Evolutionary conservation across 192 early-diverging fungal species (phyloP).

Genomic region (Linnemannia elongata): DNA sequence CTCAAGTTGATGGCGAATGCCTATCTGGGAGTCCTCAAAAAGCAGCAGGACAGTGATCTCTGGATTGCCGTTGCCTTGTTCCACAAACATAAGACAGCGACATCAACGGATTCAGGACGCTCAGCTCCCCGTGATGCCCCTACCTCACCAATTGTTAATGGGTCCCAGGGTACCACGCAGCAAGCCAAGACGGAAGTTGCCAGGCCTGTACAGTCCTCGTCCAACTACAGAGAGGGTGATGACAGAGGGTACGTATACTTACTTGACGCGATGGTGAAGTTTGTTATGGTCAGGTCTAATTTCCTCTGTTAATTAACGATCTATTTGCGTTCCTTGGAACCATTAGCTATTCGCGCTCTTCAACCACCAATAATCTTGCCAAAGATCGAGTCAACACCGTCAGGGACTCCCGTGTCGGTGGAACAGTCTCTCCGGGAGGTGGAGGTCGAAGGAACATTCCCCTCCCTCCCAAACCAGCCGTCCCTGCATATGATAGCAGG

Average conservation of each 20-base stretch:
- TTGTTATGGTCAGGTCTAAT: no score
- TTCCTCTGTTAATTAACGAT: not conserved
- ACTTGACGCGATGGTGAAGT: not conserved
- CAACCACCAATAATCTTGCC: not conserved
- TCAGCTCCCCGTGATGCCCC: not conserved
- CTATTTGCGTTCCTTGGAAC: not conserved
- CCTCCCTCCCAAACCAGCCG: slow-evolving; percentile 43
- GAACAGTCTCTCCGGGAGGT: slow-evolving; percentile 22
- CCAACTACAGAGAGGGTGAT: slow-evolving; percentile 1
- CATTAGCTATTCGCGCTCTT: not conserved
- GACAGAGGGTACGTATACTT: slow-evolving; percentile 10
- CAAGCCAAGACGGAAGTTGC: not conserved
- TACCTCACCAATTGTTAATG: not conserved
- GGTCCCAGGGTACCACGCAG: not conserved
- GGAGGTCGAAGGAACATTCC: slow-evolving; percentile 27
- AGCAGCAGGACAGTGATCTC: slow-evolving; percentile 14
- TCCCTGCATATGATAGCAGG: slow-evolving; percentile 15
- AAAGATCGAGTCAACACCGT: slow-evolving; percentile 18
- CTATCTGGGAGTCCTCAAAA: slow-evolving; percentile 62
- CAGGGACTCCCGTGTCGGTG: slow-evolving; percentile 27
- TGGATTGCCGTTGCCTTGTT: slow-evolving; percentile 38
- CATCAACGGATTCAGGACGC: not conserved
- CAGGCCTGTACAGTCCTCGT: not conserved
- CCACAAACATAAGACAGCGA: slow-evolving; percentile 16
- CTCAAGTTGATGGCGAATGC: slow-evolving; percentile 77